These are phyloP conservation scores for Chrysoporthe puriensis DNA, from an alignment of 2,329 filamentous ascomycete species.

Conservation along the genomic window DNA sequence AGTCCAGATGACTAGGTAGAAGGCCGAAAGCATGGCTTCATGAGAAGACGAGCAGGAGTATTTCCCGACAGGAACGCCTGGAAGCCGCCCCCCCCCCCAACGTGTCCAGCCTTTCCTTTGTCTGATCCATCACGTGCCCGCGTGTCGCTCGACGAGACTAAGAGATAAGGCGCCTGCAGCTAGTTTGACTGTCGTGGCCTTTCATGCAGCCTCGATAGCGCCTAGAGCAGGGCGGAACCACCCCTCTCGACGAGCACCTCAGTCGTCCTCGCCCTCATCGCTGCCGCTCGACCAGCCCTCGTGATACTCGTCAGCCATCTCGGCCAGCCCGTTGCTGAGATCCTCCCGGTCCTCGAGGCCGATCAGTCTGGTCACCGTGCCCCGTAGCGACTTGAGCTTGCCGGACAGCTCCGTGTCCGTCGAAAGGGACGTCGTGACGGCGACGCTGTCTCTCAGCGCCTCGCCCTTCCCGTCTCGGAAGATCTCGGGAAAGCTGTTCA, in stretches of 20 bases:
- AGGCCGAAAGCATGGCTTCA: too few relatives aligned
- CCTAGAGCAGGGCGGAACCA: not conserved
- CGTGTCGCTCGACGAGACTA: too few relatives aligned
- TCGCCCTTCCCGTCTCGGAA: constrained; percentile 54
- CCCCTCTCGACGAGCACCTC: not conserved
- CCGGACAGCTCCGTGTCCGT: constrained; percentile 75
- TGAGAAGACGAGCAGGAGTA: too few relatives aligned
- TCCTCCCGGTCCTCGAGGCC: constrained; percentile 79
- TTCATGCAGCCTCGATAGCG: not conserved
- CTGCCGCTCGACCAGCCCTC: constrained; percentile 84
- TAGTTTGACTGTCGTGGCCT: not conserved
- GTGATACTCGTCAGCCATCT: constrained; percentile 85
- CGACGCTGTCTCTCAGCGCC: constrained; percentile 45
- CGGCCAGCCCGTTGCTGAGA: constrained; percentile 78
- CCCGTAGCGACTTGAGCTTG: constrained; percentile 68
- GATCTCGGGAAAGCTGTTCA: constrained; percentile 83
- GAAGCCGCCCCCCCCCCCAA: too few relatives aligned
- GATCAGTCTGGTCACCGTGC: constrained; percentile 65
- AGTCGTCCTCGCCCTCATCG: constrained; percentile 69
- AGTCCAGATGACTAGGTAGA: too few relatives aligned
- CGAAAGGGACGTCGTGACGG: constrained; percentile 64
- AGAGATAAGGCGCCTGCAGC: not conserved
- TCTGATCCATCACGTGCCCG: too few relatives aligned
- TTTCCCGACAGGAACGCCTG: too few relatives aligned
- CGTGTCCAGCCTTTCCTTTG: too few relatives aligned